Evolutionary conservation across 305 asterid species (phyloP).

Genomic region (Plantago lanceolata): DNA sequence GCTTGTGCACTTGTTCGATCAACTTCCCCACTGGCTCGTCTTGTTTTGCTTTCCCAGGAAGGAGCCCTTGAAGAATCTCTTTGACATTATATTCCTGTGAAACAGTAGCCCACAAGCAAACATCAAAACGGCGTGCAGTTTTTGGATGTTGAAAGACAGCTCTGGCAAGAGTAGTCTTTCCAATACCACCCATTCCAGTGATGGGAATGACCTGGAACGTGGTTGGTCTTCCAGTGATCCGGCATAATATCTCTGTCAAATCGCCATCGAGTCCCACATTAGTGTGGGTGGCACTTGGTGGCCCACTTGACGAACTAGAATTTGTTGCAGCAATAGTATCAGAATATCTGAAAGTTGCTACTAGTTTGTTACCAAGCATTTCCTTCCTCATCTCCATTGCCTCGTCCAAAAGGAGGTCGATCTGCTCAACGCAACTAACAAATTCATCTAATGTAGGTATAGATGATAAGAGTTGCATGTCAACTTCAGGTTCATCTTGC

Average conservation of each 20-base stretch:
- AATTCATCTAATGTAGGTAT: not conserved
- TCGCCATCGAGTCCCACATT: not conserved
- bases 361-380: not conserved
- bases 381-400: not conserved
- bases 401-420: not conserved
- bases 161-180: conserved; percentile 12
- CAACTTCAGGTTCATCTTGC: not conserved
- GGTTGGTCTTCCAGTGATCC: not conserved
- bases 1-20: not conserved
- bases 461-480: no score
- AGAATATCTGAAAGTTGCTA: no score
- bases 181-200: conserved; percentile 5
- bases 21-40: not conserved
- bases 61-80: not conserved
- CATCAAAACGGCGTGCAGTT: not conserved
- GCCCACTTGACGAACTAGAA: not conserved
- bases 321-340: no score
- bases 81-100: not conserved
- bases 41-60: not conserved
- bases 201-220: not conserved
- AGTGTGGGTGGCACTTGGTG: not conserved
- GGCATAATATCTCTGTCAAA: not conserved
- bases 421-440: not conserved
- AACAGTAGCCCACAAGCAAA: not conserved
- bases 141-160: not conserved